Evolutionary conservation across 1,284 basidiomycete genomes (phyloP), one percentile per base, ranked within the genome.

Genomic region (Pseudozyma sp.): DNA sequence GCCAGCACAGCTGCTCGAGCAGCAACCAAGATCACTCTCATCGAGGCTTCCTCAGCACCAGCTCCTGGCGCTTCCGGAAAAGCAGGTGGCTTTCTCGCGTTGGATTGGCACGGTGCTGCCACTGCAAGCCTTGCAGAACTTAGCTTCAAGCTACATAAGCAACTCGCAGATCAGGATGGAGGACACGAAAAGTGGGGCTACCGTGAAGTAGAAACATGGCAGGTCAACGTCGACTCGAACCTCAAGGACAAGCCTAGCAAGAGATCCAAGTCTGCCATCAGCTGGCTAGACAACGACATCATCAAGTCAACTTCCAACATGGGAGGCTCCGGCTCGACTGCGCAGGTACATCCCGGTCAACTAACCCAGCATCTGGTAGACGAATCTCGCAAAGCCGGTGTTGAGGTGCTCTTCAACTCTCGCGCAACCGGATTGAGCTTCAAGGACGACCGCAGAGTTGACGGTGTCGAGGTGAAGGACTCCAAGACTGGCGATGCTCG

Each of bases 31-130:
- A 59, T 88, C 58, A 87, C 86, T 1, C 84, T 97, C 7, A 85
- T 97, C 53, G 95, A 97, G 86, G 91, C 92, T 3, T 93, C 91
- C 1, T 44, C 71, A 7, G 83, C 80, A 6, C 85, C 89, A 13
- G 89, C 89, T 0, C 86, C 88, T 7, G 90, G 86, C 0, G 93
- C 94, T 0, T 92, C 91, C 0, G 95, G 95, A 6, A 96, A 96
- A 83, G 92, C 93, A 0, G 95, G 94, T 2, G 95, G 95, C 0
- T 90, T 97, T n/a, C 88, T 97, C 21, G 94, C 95, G 0, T 88
- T 90, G 59, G 91, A 94, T 81, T 91, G 90, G 91, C 90, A 90
- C 44, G 84, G 75, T 50, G 61, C 79, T 12, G 61, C 75, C 2
- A 86, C 85, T 2, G 59, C 84, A 43, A 87, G 87, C 42, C 87